Percentiles rank a stretch among this genome's conserved stretches.
These are phyloP conservation scores for Chytridium lagenaria DNA, from an alignment of 371 early-diverging fungal species.

Conservation along the genomic window DNA sequence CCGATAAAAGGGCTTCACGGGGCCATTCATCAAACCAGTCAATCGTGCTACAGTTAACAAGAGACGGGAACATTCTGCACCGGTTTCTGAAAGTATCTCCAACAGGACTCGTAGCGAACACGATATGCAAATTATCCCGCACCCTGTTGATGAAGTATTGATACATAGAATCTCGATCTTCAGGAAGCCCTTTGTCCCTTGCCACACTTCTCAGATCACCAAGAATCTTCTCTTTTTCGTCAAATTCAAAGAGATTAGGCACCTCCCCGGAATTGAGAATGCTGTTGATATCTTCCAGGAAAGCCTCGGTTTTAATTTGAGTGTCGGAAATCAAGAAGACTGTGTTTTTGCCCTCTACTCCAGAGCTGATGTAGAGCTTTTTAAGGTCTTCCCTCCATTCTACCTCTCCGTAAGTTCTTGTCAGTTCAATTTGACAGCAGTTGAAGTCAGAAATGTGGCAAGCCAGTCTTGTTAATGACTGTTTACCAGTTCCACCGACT, in stretches of 20 bases:
- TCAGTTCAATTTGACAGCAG: slow-evolving; percentile 62
- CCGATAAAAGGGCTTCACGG: slow-evolving; percentile 58
- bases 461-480: slow-evolving; percentile 60
- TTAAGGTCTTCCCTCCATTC: slow-evolving; percentile 68
- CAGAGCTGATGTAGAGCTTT: slow-evolving; percentile 60
- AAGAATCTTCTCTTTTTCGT: slow-evolving; percentile 63
- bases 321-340: slow-evolving; percentile 65
- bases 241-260: slow-evolving; percentile 61
- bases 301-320: slow-evolving; percentile 61
- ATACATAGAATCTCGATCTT: slow-evolving; percentile 62
- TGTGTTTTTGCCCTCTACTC: slow-evolving; percentile 61
- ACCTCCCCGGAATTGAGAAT: slow-evolving; percentile 66
- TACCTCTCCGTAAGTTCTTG: slow-evolving; percentile 57
- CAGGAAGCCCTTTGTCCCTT: slow-evolving; percentile 57
- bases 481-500: slow-evolving; percentile 66
- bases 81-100: slow-evolving; percentile 63
- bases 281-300: slow-evolving; percentile 63
- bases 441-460: slow-evolving; percentile 64
- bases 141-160: slow-evolving; percentile 65
- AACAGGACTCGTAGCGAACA: slow-evolving; percentile 63
- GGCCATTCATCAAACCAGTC: slow-evolving; percentile 71
- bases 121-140: slow-evolving; percentile 64
- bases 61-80: slow-evolving; percentile 64
- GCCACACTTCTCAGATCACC: slow-evolving; percentile 56
- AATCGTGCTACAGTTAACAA: slow-evolving; percentile 66